phyloP scores from a whole-genome alignment of 495 filamentous ascomycete species.

The Corynascus novoguineensis region DNA sequence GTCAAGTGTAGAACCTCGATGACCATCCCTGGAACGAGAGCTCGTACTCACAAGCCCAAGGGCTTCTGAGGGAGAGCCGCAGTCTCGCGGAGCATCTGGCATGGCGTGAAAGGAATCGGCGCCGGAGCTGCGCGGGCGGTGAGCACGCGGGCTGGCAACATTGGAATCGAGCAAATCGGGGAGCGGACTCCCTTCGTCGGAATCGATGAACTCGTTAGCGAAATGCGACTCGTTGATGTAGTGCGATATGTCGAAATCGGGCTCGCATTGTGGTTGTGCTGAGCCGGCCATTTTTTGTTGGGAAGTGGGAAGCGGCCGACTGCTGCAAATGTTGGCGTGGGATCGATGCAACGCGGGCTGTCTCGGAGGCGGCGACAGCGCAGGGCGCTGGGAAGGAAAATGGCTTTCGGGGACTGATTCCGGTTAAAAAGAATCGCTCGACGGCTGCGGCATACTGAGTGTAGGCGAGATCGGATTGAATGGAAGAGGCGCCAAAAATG shows the following conservation, averaged over 20 bases:
- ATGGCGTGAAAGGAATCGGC: slow-evolving; percentile 11
- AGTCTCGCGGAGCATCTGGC: slow-evolving; percentile 10
- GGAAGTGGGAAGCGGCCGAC: background rate
- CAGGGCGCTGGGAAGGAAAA: background rate
- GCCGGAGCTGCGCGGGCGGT: slow-evolving; percentile 12
- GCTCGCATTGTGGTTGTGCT: slow-evolving; percentile 38
- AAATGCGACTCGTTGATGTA: slow-evolving; percentile 5
- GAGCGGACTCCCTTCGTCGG: slow-evolving; percentile 29
- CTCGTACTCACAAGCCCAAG: slow-evolving; percentile 12
- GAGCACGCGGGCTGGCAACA: background rate
- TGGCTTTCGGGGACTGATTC: background rate
- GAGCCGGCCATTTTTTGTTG: slow-evolving; percentile 11
- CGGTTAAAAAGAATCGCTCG: background rate
- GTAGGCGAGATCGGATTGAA: background rate
- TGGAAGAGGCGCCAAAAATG: background rate
- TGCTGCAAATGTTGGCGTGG: background rate
- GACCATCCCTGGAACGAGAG: slow-evolving; percentile 16
- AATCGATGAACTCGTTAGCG: slow-evolving; percentile 37
- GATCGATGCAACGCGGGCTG: background rate
- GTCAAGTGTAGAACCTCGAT: slow-evolving; percentile 41
- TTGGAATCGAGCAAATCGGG: slow-evolving; percentile 4
- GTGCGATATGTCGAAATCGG: slow-evolving; percentile 9
- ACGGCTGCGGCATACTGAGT: background rate
- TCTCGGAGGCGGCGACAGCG: background rate
- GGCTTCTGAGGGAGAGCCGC: slow-evolving; percentile 23